Conservation (phyloP, 345 rosid species). For the Sapria himalayana region DNA sequence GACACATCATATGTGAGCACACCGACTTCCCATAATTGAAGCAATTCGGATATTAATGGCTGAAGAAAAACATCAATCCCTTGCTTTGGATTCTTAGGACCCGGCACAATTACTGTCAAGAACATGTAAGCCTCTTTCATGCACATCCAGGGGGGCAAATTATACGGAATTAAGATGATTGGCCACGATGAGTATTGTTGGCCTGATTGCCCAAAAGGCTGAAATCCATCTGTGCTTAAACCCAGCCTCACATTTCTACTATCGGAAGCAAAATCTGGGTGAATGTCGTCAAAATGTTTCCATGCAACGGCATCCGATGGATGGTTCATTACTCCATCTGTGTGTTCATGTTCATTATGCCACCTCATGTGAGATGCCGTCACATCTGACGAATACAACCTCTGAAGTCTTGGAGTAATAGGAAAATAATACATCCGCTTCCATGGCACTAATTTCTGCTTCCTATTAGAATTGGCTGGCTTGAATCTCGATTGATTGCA, state of each 20-base stretch:
- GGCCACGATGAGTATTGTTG: neutral
- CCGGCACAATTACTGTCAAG: neutral
- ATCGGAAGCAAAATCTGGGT: neutral
- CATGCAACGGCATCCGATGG: neutral
- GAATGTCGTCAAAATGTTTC: neutral
- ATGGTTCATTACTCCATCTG: no score
- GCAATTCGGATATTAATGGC: neutral
- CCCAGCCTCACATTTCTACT: neutral
- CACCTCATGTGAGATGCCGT: neutral
- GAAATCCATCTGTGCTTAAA: neutral
- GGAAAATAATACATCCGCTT: no score
- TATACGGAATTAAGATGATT: neutral
- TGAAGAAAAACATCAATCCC: neutral
- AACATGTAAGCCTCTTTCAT: neutral
- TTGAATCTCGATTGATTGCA: no score
- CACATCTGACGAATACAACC: neutral
- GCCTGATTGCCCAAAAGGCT: neutral
- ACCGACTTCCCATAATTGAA: neutral
- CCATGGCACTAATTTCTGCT: no score
- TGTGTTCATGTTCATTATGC: no score
- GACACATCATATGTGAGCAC: neutral
- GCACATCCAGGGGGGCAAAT: constrained; percentile 3
- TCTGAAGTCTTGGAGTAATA: neutral
- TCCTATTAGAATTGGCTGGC: no score
- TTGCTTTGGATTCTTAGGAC: neutral